These are phyloP conservation scores for Vitis cinerea DNA, from an alignment of 164 flowering plant species.

Conservation along the genomic window DNA sequence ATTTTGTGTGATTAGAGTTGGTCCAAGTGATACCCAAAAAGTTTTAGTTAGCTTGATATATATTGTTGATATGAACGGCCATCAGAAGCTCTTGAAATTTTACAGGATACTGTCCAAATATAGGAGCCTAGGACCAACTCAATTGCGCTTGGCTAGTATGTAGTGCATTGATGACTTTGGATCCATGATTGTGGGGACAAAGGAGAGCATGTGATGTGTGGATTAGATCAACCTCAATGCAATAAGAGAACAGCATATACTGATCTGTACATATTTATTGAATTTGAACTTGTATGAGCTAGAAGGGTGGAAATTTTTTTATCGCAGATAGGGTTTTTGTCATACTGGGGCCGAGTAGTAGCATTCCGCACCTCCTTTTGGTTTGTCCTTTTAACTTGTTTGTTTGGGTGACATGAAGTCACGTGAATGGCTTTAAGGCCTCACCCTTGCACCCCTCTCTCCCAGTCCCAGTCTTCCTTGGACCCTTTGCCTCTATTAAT, in stretches of 20 bases:
- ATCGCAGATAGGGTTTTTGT: constrained; percentile 20
- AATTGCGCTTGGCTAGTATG: neutral
- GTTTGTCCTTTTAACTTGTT: constrained; percentile 23
- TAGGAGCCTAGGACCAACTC: neutral
- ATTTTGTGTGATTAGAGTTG: too few species aligned
- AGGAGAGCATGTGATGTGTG: constrained; percentile 6
- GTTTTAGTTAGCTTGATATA: too few species aligned
- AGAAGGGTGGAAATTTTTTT: neutral
- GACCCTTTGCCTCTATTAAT: neutral
- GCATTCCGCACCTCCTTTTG: constrained; percentile 34
- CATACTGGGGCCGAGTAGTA: constrained; percentile 26
- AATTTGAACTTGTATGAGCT: constrained; percentile 1
- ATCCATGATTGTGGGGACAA: constrained; percentile 4
- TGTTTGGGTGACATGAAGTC: constrained; percentile 27
- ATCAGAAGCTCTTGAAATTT: neutral
- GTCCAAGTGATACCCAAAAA: too few species aligned
- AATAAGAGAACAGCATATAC: too few species aligned
- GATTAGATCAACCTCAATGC: neutral
- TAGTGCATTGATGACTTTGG: neutral
- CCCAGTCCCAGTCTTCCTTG: neutral
- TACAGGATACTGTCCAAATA: neutral
- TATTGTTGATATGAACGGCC: too few species aligned
- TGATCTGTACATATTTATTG: neutral
- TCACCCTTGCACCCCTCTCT: constrained; percentile 1
- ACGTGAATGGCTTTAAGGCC: constrained; percentile 31